Evolutionary conservation across 169 alveolate genomes (phyloP).

Genomic region (Theileria sp.): DNA sequence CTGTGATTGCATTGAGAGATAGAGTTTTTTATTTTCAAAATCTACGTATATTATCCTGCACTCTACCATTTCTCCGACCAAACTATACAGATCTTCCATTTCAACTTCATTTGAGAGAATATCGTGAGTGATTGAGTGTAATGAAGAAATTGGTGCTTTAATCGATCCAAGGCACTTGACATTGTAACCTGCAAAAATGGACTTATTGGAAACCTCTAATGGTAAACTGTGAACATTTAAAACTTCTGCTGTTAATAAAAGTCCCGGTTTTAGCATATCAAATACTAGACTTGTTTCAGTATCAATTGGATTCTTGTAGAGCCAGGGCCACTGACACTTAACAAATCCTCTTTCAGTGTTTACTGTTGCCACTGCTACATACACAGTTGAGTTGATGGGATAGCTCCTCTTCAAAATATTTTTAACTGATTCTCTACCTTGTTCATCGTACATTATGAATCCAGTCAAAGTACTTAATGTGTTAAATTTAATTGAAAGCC

Average conservation of each 20-base stretch:
- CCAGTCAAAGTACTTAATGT: slow-evolving; percentile 19
- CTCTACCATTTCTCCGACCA: slow-evolving; percentile 33
- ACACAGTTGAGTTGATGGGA: slow-evolving; percentile 38
- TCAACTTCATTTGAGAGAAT: slow-evolving; percentile 6
- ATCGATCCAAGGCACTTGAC: slow-evolving; percentile 49
- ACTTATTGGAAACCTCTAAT: slow-evolving; percentile 7
- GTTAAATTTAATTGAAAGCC: slow-evolving; percentile 32
- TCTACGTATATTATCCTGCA: slow-evolving; percentile 50
- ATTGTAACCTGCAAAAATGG: slow-evolving; percentile 35
- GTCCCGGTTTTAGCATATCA: slow-evolving; percentile 52
- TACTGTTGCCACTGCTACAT: slow-evolving; percentile 53
- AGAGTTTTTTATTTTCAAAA: slow-evolving; percentile 32
- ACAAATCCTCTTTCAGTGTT: slow-evolving; percentile 42
- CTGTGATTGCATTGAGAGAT: slow-evolving; percentile 43
- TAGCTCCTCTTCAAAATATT: not conserved
- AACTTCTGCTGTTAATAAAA: slow-evolving; percentile 51
- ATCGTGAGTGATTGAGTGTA: slow-evolving; percentile 38
- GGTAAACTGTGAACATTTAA: slow-evolving; percentile 38
- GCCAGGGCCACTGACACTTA: slow-evolving; percentile 63
- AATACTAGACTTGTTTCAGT: slow-evolving; percentile 21
- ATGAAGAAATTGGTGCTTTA: slow-evolving; percentile 24
- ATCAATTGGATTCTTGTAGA: slow-evolving; percentile 21
- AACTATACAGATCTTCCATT: not conserved
- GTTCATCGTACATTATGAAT: slow-evolving; percentile 37
- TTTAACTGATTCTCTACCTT: not conserved